Base-by-base conservation (phyloP, 1,139 yeast genomes). In the Pichia sp. region DNA sequence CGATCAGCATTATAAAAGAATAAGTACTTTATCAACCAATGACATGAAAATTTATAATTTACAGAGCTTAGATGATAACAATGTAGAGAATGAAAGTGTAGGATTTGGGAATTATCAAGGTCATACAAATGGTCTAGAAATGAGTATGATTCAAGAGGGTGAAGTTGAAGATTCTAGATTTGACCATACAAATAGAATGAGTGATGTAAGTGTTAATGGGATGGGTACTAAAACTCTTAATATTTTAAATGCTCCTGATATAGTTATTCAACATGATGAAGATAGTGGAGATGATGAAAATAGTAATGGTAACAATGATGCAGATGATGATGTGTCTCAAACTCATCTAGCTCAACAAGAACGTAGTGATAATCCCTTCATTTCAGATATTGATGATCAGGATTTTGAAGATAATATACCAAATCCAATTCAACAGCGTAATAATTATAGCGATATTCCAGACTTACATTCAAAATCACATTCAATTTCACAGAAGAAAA, bases 21-120 rank as follows among this genome's bases (percentile, higher is more conserved):
- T 65, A n/a, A 62, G 67, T 54, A 62, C 67, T 2, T 52, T 65
- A 58, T 64, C 62, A 16, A 64, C 67, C 0, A 59, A 62, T 47
- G 67, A 66, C 45, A 54, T 54, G 49, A 62, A 58, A 46, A 64
- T 66, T 22, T 66, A 66, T 50, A 66, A 66, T 42, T 49, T 63
- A 2, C 56, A 54, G 48, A 55, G 58, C 14, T 31, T 55, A 9
- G 19, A 49, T 33, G 29, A 47, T 13, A 48, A 44, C 22, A 51
- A 47, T 18, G 27, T 3, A 19, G 13, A 33, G 5, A 25, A 39
- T 16, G 47, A 33, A 13, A 44, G 28, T 25, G 25, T 14, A 14
- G 42, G 42, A 13, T 39, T 39, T 22, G 42, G 42, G 3, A 38
- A 38, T 38, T 7, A 38, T n/a, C 38, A 34, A 34, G 38, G 11